Percentiles rank a stretch among this genome's conserved stretches.
Evolutionary conservation across 345 rosid species (phyloP).

Genomic region (Arabis hirsuta): DNA sequence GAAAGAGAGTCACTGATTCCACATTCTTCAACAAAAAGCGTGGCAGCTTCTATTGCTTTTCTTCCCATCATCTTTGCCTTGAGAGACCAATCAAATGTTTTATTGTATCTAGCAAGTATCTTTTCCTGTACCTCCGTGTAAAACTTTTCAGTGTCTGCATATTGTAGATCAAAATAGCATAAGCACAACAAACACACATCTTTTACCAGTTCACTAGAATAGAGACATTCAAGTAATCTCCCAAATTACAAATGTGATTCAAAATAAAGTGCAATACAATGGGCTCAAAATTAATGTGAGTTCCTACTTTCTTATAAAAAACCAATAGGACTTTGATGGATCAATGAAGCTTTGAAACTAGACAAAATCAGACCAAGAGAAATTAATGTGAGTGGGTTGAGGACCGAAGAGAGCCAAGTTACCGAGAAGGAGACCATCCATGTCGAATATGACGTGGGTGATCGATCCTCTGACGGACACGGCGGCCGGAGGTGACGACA

Average conservation of each 20-base stretch:
- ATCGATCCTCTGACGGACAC: slow-evolving; percentile 50
- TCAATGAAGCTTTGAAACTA: slow-evolving; percentile 3
- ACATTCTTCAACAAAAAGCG: slow-evolving; percentile 75
- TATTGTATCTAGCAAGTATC: slow-evolving; percentile 82
- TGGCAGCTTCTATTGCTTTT: slow-evolving; percentile 87
- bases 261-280: not conserved
- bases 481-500: slow-evolving; percentile 31
- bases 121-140: slow-evolving; percentile 87
- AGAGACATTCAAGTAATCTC: not conserved
- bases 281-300: too few species aligned
- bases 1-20: slow-evolving; percentile 86
- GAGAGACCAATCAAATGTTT: slow-evolving; percentile 89
- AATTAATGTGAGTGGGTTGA: too few species aligned
- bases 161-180: slow-evolving; percentile 4
- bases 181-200: not conserved
- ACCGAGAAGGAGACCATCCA: slow-evolving; percentile 98
- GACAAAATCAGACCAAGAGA: not conserved
- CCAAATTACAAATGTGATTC: not conserved
- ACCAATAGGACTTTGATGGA: not conserved
- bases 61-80: slow-evolving; percentile 97
- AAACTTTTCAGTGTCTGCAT: slow-evolving; percentile 89
- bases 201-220: not conserved
- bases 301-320: too few species aligned
- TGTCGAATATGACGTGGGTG: slow-evolving; percentile 92
- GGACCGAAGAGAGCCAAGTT: not conserved